Percentiles rank a stretch among this genome's conserved stretches.
These are phyloP conservation scores for Neotropicomus parvogracilis DNA, from an alignment of 1,284 basidiomycete species.

Conservation along the genomic window DNA sequence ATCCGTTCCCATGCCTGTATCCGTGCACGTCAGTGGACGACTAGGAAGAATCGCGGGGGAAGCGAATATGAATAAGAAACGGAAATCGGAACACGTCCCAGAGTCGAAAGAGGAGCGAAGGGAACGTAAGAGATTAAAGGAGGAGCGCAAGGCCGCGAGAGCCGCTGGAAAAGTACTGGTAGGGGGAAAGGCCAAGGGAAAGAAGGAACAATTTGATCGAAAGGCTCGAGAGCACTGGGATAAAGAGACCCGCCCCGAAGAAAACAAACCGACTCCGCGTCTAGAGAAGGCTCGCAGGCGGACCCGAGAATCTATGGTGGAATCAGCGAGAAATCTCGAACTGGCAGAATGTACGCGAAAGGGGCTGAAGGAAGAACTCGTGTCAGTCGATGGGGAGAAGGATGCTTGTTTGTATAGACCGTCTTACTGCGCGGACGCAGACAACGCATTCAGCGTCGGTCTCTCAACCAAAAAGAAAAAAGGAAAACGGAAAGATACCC, in stretches of 20 bases:
- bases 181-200: constrained; percentile 12
- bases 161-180: constrained; percentile 18
- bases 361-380: constrained; percentile 12
- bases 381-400: constrained; percentile 3
- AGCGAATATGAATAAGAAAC: constrained; percentile 8
- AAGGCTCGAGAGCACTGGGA: constrained; percentile 3
- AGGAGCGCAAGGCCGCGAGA: constrained; percentile 22
- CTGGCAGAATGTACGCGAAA: constrained; percentile 2
- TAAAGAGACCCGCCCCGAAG: neutral
- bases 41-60: neutral
- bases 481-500: constrained; percentile 22
- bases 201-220: constrained; percentile 1
- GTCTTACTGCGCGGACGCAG: neutral
- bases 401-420: neutral
- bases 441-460: neutral
- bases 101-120: constrained; percentile 27
- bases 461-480: constrained; percentile 19
- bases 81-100: constrained; percentile 4
- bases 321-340: neutral
- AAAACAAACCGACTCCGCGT: neutral
- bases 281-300: constrained; percentile 3
- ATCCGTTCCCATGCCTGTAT: neutral
- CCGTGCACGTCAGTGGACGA: neutral
- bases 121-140: constrained; percentile 24
- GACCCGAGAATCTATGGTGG: neutral